A percentile compares a stretch with the other conserved stretches of the same genome.
phyloP scores from a whole-genome alignment of 1,284 basidiomycete species.

The Trametes versicolor region DNA sequence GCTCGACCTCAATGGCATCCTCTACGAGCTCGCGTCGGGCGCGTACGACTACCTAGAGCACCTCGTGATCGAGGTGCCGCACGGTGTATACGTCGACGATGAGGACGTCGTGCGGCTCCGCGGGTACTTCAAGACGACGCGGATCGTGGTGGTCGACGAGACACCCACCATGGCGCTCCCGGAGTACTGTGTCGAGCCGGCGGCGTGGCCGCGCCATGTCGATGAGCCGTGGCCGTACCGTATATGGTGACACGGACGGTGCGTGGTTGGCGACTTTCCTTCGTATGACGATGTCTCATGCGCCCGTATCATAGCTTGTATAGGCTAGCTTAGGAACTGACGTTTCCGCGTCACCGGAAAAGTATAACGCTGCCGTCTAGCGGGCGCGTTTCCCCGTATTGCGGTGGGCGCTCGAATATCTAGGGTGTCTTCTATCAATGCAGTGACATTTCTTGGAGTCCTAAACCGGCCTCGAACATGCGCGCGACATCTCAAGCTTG shows the following conservation, averaged over 20 bases:
- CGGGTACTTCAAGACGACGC: background rate
- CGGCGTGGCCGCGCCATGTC: background rate
- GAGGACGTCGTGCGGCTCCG: background rate
- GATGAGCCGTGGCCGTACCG: background rate
- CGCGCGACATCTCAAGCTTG: too few relatives aligned
- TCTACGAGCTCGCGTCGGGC: conserved; percentile 4
- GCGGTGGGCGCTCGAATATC: too few relatives aligned
- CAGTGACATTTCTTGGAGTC: too few relatives aligned
- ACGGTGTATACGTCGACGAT: background rate
- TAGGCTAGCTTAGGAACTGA: too few relatives aligned
- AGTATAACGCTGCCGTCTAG: too few relatives aligned
- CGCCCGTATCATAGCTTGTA: too few relatives aligned
- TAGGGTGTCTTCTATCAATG: too few relatives aligned
- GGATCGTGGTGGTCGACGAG: background rate
- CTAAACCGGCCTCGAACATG: too few relatives aligned
- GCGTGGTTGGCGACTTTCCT: too few relatives aligned
- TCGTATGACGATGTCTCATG: too few relatives aligned
- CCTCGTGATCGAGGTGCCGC: conserved; percentile 2
- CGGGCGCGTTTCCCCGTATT: too few relatives aligned
- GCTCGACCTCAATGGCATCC: background rate
- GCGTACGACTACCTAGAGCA: conserved; percentile 10
- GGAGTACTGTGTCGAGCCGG: background rate
- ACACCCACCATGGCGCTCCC: background rate
- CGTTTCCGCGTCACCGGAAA: too few relatives aligned
- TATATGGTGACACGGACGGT: background rate